Evolutionary conservation across 2,329 filamentous ascomycete genomes (phyloP).

Genomic region (Pseudocercospora fuligena): DNA sequence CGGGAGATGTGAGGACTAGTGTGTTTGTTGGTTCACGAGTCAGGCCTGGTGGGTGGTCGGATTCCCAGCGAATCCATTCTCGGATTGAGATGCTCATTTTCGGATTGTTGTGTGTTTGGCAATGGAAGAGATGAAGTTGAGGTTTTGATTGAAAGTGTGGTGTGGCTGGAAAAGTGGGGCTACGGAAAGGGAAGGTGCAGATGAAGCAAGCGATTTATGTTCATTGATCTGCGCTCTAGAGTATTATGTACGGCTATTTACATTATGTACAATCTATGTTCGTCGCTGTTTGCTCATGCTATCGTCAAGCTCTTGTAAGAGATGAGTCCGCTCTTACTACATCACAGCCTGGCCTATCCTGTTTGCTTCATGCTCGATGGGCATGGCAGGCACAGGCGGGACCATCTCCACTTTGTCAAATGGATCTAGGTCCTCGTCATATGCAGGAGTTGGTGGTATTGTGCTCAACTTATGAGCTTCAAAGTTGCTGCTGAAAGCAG

Average conservation of each 20-base stretch:
- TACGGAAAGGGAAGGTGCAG: constrained; percentile 4
- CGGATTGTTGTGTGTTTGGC: background rate
- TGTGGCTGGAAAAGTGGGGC: constrained; percentile 5
- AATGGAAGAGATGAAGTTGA: background rate
- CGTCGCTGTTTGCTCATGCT: constrained; percentile 9
- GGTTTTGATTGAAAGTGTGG: background rate
- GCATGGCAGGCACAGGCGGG: constrained; percentile 30
- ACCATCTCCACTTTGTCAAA: constrained; percentile 40
- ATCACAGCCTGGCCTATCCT: constrained; percentile 22
- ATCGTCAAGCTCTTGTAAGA: background rate
- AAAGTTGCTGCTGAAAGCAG: constrained; percentile 33
- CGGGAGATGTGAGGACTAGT: constrained; percentile 66
- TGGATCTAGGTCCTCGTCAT: constrained; percentile 39
- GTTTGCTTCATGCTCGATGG: constrained; percentile 9
- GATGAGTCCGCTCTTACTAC: background rate
- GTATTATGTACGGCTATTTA: constrained; percentile 10
- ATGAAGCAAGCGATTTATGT: constrained; percentile 9
- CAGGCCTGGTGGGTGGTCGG: constrained; percentile 44
- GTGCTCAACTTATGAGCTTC: constrained; percentile 42
- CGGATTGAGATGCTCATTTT: constrained; percentile 59
- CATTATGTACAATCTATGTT: constrained; percentile 17
- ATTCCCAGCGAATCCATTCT: constrained; percentile 64
- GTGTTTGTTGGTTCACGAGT: constrained; percentile 65
- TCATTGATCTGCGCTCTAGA: background rate
- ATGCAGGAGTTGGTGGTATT: constrained; percentile 49